Percentiles rank a stretch among this genome's conserved stretches.
Evolutionary conservation across 2,329 filamentous ascomycete species (phyloP).

Genomic region (Penicillium aurantiogriseum): DNA sequence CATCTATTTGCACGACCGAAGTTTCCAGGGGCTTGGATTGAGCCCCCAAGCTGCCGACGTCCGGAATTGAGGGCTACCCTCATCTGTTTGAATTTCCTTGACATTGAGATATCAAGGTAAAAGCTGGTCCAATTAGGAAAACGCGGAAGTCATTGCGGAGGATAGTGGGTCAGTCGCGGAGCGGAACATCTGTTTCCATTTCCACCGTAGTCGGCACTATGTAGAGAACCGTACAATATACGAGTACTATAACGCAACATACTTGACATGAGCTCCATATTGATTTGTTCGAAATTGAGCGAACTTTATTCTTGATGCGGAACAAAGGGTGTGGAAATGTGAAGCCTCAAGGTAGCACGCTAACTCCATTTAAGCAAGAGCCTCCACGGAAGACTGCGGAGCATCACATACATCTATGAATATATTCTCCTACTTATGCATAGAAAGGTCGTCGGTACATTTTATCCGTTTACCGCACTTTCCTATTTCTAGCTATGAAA

Average conservation of each 20-base stretch:
- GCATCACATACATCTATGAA: not conserved
- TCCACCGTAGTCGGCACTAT: not conserved
- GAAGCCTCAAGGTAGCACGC: not conserved
- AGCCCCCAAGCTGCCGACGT: conserved; percentile 8
- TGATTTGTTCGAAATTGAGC: not conserved
- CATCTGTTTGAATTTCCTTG: conserved; percentile 19
- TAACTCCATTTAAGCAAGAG: not conserved
- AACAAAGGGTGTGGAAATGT: not conserved
- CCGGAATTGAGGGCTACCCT: conserved; percentile 16
- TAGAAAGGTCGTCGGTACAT: too few relatives aligned
- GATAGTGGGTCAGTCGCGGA: conserved; percentile 8
- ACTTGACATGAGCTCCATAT: not conserved
- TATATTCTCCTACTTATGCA: too few relatives aligned
- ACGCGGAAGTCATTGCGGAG: conserved; percentile 14
- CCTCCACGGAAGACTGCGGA: not conserved
- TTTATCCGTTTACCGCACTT: not conserved
- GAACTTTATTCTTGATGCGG: not conserved
- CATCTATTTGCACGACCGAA: conserved; percentile 11
- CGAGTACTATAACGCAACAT: not conserved
- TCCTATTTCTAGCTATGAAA: not conserved
- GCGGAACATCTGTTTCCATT: conserved; percentile 10
- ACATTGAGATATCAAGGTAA: conserved; percentile 23
- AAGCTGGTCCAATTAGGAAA: conserved; percentile 5
- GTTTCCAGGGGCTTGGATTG: conserved; percentile 1
- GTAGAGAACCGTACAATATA: not conserved